Conservation (phyloP, 768 basidiomycete genomes). For the Pisolithus orientalis region DNA sequence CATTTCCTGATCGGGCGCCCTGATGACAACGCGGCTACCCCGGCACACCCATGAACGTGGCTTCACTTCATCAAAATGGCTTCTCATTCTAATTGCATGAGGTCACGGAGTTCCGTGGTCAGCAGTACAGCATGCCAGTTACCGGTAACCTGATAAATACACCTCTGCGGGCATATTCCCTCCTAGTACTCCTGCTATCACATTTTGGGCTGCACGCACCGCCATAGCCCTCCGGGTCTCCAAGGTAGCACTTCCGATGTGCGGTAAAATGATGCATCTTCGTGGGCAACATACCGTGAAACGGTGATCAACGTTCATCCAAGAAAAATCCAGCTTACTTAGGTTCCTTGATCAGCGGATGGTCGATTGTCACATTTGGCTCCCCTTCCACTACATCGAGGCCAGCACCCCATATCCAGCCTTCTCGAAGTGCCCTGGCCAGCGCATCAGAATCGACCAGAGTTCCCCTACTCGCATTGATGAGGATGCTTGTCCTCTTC, state of each 20-base stretch:
- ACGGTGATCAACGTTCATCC: not conserved
- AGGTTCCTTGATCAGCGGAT: slow-evolving; percentile 75
- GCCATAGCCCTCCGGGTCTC: slow-evolving; percentile 86
- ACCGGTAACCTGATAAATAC: slow-evolving; percentile 19
- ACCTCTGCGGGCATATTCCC: slow-evolving; percentile 56
- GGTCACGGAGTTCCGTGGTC: not conserved
- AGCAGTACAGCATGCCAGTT: not conserved
- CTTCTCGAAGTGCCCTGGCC: slow-evolving; percentile 66
- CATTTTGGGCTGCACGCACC: slow-evolving; percentile 61
- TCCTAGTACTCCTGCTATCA: slow-evolving; percentile 38
- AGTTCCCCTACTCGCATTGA: slow-evolving; percentile 83
- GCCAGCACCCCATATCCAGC: slow-evolving; percentile 88
- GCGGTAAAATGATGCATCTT: slow-evolving; percentile 80
- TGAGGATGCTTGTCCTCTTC: slow-evolving; percentile 78
- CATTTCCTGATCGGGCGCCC: not conserved
- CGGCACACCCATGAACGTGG: too few relatives aligned
- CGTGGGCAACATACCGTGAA: not conserved
- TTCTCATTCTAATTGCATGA: too few relatives aligned
- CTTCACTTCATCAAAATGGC: too few relatives aligned
- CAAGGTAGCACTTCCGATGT: slow-evolving; percentile 85
- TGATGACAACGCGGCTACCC: not conserved
- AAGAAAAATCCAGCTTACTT: slow-evolving; percentile 37
- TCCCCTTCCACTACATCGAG: slow-evolving; percentile 94
- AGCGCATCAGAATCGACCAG: slow-evolving; percentile 89
- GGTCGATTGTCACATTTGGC: slow-evolving; percentile 64